phyloP scores from a whole-genome alignment of 2,329 filamentous ascomycete species.

The Botrytis cinerea region DNA sequence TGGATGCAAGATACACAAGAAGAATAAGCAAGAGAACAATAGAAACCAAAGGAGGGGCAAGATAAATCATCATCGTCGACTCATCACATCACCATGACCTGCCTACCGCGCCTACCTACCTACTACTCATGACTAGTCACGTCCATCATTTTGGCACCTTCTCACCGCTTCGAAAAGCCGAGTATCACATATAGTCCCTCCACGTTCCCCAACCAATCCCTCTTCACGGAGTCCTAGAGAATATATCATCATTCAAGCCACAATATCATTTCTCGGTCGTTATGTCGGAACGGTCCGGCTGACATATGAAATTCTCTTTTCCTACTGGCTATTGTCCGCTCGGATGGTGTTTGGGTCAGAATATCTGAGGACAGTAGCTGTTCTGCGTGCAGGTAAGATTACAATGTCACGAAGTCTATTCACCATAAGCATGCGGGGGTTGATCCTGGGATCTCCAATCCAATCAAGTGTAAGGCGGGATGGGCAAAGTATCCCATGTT shows the following conservation, averaged over 20 bases:
- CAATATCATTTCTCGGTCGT: slow-evolving; percentile 3
- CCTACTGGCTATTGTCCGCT: slow-evolving; percentile 1
- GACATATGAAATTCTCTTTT: slow-evolving; percentile 10
- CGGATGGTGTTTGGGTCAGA: not conserved
- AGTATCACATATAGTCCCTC: not conserved
- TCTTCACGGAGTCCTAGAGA: not conserved
- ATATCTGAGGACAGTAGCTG: not conserved
- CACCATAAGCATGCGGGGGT: not conserved
- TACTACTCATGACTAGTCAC: not conserved
- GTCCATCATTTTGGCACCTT: not conserved
- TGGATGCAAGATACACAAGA: not conserved
- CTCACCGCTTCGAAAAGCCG: not conserved
- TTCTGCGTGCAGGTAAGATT: not conserved
- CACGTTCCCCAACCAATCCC: not conserved
- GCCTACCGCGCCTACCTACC: not conserved
- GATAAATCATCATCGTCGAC: not conserved
- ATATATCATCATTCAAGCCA: slow-evolving; percentile 7
- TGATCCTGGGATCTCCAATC: not conserved
- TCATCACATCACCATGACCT: not conserved
- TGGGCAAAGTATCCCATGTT: not conserved
- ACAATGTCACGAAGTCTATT: slow-evolving; percentile 7
- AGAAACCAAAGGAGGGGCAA: not conserved
- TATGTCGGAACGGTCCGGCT: slow-evolving; percentile 23
- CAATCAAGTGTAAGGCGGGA: not conserved
- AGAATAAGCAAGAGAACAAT: not conserved